These are phyloP conservation scores for Pedinophyceae sp. DNA, from an alignment of 139 green algal genomes.

Conservation along the genomic window DNA sequence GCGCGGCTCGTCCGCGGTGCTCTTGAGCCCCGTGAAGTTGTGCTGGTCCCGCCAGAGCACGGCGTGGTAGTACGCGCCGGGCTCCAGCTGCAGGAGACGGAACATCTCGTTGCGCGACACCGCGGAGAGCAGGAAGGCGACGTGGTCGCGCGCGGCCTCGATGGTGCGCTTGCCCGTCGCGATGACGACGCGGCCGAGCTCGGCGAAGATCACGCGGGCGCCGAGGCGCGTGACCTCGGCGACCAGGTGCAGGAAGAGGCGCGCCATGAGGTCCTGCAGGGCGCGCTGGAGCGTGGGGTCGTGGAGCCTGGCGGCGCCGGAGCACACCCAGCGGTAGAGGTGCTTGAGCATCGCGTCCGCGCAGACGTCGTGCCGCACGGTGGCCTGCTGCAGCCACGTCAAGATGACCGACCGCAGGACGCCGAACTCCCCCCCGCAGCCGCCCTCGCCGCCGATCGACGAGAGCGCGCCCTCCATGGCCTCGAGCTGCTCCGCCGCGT, in stretches of 20 bases:
- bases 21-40: conserved; percentile 12
- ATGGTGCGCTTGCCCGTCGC: conserved; percentile 64
- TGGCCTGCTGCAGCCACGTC: conserved; percentile 54
- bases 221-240: conserved; percentile 62
- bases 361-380: conserved; percentile 36
- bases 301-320: conserved; percentile 33
- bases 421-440: conserved; percentile 24
- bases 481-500: conserved; percentile 20
- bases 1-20: conserved; percentile 6
- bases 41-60: conserved; percentile 61
- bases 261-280: conserved; percentile 51
- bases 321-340: conserved; percentile 73
- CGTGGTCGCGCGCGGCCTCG: conserved; percentile 54
- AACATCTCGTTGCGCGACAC: conserved; percentile 54
- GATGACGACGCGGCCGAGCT: conserved; percentile 56
- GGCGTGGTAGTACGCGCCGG: conserved; percentile 49
- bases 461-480: conserved; percentile 49
- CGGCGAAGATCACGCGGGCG: conserved; percentile 62
- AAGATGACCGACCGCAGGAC: conserved; percentile 47
- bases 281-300: conserved; percentile 46
- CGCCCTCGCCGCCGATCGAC: conserved; percentile 21
- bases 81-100: conserved; percentile 48
- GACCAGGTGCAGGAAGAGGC: conserved; percentile 65
- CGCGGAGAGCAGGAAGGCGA: conserved; percentile 61
- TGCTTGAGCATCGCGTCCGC: conserved; percentile 39